Percentiles rank a stretch among this genome's conserved stretches.
phyloP scores from a whole-genome alignment of 148 eudicot genomes.

The Vaccinium myrtillus region DNA sequence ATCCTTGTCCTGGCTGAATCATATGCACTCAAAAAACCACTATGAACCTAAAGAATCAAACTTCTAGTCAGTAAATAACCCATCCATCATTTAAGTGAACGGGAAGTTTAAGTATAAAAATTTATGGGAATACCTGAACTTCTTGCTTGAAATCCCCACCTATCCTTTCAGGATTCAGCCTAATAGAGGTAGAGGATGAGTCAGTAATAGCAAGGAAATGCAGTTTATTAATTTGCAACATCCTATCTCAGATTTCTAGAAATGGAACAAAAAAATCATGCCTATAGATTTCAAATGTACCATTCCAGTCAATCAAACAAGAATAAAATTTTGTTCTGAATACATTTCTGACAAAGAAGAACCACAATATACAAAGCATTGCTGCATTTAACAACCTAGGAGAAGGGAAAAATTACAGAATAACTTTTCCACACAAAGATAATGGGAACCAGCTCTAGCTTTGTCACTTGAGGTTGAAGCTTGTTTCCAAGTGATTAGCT shows the following conservation, averaged over 20 bases:
- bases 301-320: conserved; percentile 2
- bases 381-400: conserved; percentile 1
- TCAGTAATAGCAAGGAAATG: conserved; percentile 17
- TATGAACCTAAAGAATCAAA: conserved; percentile 65
- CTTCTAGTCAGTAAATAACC: conserved; percentile 6
- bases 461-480: background rate
- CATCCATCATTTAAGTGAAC: background rate
- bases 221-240: background rate
- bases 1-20: conserved; percentile 90
- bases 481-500: conserved; percentile 8
- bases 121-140: conserved; percentile 62
- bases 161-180: conserved; percentile 93
- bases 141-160: conserved; percentile 95
- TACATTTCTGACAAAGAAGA: background rate
- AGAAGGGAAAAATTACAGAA: background rate
- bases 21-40: conserved; percentile 92
- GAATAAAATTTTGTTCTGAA: background rate
- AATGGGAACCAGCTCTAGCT: background rate
- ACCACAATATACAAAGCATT: background rate
- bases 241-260: background rate
- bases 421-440: background rate
- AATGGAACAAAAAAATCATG: background rate
- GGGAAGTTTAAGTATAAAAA: background rate
- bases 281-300: background rate
- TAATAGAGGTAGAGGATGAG: conserved; percentile 29